phyloP scores from a whole-genome alignment of 805 yeast species.

The Aciculoconidium aculeatum region DNA sequence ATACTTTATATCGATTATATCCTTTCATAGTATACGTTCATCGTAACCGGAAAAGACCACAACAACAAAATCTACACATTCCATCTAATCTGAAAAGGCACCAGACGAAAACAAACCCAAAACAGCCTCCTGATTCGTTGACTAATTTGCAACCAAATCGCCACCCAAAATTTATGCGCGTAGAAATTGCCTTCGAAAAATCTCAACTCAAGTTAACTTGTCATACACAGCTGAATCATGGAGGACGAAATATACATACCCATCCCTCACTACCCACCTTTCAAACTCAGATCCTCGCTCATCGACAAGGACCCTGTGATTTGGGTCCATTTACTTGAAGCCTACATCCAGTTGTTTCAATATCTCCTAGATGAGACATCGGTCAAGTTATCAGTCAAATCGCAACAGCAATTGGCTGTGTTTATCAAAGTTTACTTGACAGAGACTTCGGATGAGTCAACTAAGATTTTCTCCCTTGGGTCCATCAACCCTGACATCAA shows the following conservation, averaged over 20 bases:
- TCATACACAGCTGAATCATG: too few species aligned
- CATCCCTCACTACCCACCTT: constrained; percentile 69
- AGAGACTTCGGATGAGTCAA: constrained; percentile 58
- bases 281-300: constrained; percentile 66
- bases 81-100: too few species aligned
- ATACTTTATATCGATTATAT: too few species aligned
- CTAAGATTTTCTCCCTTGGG: constrained; percentile 62
- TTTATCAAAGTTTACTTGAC: constrained; percentile 53
- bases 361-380: constrained; percentile 34
- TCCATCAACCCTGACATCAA: constrained; percentile 65
- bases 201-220: neutral
- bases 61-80: too few species aligned
- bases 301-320: constrained; percentile 81
- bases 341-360: constrained; percentile 50
- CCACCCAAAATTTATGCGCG: too few species aligned
- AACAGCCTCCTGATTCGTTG: too few species aligned
- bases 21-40: too few species aligned
- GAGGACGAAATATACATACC: constrained; percentile 34
- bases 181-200: constrained; percentile 3
- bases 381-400: constrained; percentile 40
- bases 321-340: constrained; percentile 68
- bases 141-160: constrained; percentile 3
- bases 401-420: constrained; percentile 51
- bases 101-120: too few species aligned
- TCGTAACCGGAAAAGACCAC: too few species aligned